A percentile compares a stretch with the other conserved stretches of the same genome.
phyloP scores from a whole-genome alignment of 129 eudicot species.

The Scalesia atractyloides region DNA sequence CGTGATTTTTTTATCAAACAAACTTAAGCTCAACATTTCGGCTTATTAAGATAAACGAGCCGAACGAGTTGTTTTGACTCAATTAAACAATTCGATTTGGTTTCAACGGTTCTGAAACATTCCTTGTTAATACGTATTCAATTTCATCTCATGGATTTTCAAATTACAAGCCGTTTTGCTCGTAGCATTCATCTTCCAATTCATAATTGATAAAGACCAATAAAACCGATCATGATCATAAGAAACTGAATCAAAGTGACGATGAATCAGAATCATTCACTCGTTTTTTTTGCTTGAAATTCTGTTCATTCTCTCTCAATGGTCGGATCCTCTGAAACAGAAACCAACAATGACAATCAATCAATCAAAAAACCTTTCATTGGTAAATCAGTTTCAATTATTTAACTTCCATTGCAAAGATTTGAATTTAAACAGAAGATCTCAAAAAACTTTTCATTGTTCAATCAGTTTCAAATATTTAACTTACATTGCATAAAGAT shows the following conservation, averaged over 20 bases:
- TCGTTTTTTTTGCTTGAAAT: neutral
- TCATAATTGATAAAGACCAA: neutral
- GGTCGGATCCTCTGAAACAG: conserved; percentile 24
- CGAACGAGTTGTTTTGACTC: too few relatives aligned
- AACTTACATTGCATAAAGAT: conserved; percentile 28
- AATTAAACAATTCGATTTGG: too few relatives aligned
- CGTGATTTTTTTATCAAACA: too few relatives aligned
- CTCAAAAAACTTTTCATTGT: neutral
- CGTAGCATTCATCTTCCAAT: neutral
- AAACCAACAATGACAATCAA: neutral
- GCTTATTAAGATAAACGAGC: too few relatives aligned
- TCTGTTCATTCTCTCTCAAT: conserved; percentile 28
- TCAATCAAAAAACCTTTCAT: neutral
- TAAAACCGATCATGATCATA: neutral
- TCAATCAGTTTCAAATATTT: neutral
- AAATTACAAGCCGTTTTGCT: neutral
- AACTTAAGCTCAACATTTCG: too few relatives aligned
- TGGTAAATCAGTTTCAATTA: neutral
- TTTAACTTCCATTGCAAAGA: conserved; percentile 22
- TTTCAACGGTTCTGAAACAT: too few relatives aligned
- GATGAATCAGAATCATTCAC: neutral
- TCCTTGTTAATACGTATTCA: neutral
- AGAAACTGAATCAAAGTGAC: neutral
- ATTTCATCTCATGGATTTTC: neutral
- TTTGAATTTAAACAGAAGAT: conserved; percentile 32